phyloP scores from a whole-genome alignment of 2,329 filamentous ascomycete genomes.

The Chalaropsis thielavioides region DNA sequence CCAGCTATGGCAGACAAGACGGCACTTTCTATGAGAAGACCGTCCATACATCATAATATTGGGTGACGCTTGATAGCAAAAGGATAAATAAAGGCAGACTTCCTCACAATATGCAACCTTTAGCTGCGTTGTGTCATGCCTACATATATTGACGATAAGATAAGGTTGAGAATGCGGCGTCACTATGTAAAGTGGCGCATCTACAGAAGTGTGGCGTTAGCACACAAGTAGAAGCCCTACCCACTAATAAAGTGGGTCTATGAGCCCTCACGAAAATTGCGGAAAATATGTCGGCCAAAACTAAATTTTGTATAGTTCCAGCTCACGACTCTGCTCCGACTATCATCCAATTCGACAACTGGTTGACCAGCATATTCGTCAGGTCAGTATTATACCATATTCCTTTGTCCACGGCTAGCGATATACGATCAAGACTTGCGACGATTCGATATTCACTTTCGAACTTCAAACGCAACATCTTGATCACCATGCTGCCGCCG shows the following conservation, averaged over 20 bases:
- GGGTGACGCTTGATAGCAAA: too few relatives aligned
- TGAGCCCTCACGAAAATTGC: constrained; percentile 10
- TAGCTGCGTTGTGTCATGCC: too few relatives aligned
- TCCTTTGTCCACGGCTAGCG: not conserved
- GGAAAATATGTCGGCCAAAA: constrained; percentile 12
- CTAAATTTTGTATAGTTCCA: constrained; percentile 8
- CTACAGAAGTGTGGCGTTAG: constrained; percentile 5
- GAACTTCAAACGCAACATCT: not conserved
- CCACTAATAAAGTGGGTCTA: constrained; percentile 7
- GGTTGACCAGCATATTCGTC: constrained; percentile 34
- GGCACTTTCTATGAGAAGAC: not conserved
- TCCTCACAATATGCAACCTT: too few relatives aligned
- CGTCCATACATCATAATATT: not conserved
- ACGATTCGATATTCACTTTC: not conserved
- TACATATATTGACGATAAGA: not conserved
- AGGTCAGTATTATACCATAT: constrained; percentile 29
- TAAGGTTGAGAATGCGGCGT: not conserved
- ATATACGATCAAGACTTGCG: not conserved
- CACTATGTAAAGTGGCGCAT: not conserved
- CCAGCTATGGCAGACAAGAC: not conserved
- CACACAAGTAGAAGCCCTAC: constrained; percentile 13
- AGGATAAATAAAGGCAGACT: too few relatives aligned
- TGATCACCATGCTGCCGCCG: not conserved
- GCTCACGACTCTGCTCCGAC: constrained; percentile 7
- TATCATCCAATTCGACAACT: constrained; percentile 33